phyloP scores from a whole-genome alignment of 371 early-diverging fungal species.

The Mortierella sp. region DNA sequence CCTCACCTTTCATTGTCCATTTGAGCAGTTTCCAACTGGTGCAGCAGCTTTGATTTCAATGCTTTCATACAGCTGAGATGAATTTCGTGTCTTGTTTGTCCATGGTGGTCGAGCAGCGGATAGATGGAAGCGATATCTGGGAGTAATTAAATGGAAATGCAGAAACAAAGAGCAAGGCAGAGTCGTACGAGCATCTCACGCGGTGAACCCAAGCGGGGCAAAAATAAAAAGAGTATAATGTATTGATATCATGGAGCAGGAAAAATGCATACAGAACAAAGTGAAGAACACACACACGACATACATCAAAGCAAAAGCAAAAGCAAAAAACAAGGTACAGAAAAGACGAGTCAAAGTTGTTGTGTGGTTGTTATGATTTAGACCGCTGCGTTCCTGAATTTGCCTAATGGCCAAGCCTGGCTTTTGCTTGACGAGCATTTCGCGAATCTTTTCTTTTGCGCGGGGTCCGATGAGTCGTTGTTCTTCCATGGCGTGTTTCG shows the following conservation, averaged over 20 bases:
- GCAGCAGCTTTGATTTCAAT: conserved; percentile 61
- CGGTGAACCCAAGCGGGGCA: conserved; percentile 37
- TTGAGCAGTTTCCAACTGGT: conserved; percentile 52
- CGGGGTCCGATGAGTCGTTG: conserved; percentile 44
- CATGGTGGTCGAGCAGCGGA: conserved; percentile 71
- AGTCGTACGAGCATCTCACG: conserved; percentile 44
- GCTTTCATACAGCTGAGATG: conserved; percentile 71
- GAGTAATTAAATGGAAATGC: conserved; percentile 43
- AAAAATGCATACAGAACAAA: background rate
- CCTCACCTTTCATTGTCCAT: conserved; percentile 65
- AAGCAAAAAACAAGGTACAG: background rate
- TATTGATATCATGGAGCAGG: background rate
- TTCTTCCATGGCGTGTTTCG: conserved; percentile 34
- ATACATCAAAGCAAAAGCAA: background rate
- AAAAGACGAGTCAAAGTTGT: conserved; percentile 1
- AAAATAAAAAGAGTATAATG: background rate
- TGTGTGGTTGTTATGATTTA: conserved; percentile 48
- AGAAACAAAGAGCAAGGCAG: background rate
- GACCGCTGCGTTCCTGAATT: conserved; percentile 38
- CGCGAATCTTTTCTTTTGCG: conserved; percentile 55
- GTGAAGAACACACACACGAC: too few relatives aligned
- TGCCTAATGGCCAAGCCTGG: conserved; percentile 41
- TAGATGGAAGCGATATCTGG: conserved; percentile 70
- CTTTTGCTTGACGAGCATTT: conserved; percentile 53
- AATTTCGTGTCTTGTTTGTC: conserved; percentile 65